These are phyloP conservation scores for Nothophoma quercina DNA, from an alignment of 2,329 filamentous ascomycete species.

Conservation along the genomic window DNA sequence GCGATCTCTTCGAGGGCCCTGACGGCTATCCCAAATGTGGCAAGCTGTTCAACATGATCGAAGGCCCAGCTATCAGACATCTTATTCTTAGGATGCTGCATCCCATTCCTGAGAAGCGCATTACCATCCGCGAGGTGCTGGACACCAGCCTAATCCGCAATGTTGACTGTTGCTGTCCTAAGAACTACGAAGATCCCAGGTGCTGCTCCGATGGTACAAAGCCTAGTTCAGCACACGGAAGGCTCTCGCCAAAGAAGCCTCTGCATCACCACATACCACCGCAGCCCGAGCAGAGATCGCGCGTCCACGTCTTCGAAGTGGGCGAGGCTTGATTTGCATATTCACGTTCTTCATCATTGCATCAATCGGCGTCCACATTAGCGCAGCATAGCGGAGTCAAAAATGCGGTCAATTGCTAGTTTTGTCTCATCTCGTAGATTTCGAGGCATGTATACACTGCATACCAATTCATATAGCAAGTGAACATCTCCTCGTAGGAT, in stretches of 20 bases:
- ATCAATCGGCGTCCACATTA: constrained; percentile 20
- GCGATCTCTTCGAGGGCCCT: constrained; percentile 60
- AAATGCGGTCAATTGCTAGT: background rate
- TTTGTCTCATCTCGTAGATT: background rate
- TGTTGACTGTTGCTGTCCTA: constrained; percentile 80
- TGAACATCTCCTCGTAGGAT: background rate
- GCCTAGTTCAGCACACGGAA: constrained; percentile 38
- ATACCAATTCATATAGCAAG: background rate
- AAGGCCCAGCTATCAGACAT: constrained; percentile 69
- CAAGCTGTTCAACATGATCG: constrained; percentile 72
- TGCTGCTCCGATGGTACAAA: constrained; percentile 66
- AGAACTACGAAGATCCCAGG: constrained; percentile 71
- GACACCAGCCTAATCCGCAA: constrained; percentile 75
- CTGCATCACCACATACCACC: constrained; percentile 55
- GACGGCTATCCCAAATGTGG: constrained; percentile 70
- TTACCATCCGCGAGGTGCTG: constrained; percentile 72
- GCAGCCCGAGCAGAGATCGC: constrained; percentile 46
- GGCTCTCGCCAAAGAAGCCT: constrained; percentile 50
- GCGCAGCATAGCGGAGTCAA: constrained; percentile 16
- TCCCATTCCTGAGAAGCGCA: constrained; percentile 75
- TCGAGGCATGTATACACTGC: background rate
- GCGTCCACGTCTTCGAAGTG: constrained; percentile 51
- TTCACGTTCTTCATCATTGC: constrained; percentile 1
- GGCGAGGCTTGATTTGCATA: constrained; percentile 32
- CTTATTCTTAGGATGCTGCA: constrained; percentile 84